Conservation (phyloP, 139 green algal species). For the Coccomyxa sp. region DNA sequence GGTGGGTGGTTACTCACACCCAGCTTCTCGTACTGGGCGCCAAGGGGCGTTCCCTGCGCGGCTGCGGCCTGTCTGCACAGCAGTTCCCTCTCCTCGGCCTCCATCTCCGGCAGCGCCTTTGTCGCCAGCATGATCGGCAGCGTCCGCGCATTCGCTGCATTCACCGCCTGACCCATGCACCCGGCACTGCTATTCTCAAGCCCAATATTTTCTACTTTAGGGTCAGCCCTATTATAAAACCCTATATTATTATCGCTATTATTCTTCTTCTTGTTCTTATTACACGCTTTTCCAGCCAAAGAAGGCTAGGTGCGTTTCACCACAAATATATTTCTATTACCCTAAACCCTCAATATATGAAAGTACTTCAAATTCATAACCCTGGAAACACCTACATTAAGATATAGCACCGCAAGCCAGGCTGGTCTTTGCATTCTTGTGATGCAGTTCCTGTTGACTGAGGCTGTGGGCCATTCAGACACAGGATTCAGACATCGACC, state of each 20-base stretch:
- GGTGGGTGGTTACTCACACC: background rate
- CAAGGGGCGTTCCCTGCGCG: background rate
- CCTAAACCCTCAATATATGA: too few relatives aligned
- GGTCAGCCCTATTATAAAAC: background rate
- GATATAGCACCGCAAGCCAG: too few relatives aligned
- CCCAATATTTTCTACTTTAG: background rate
- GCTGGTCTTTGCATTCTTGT: too few relatives aligned
- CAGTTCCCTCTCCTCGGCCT: slow-evolving; percentile 25
- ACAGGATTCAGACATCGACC: too few relatives aligned
- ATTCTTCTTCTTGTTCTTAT: too few relatives aligned
- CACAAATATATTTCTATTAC: background rate
- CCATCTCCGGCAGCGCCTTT: slow-evolving; percentile 50
- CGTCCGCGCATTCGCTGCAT: slow-evolving; percentile 21
- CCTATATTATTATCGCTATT: too few relatives aligned
- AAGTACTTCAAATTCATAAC: too few relatives aligned
- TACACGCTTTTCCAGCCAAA: background rate
- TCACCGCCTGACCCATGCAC: background rate
- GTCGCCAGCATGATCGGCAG: slow-evolving; percentile 59
- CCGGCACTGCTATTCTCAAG: background rate
- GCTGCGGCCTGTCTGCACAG: background rate
- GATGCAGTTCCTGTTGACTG: too few relatives aligned
- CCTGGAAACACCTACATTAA: too few relatives aligned
- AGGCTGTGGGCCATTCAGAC: too few relatives aligned
- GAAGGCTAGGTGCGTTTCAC: background rate
- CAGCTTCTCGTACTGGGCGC: slow-evolving; percentile 7